A percentile compares a stretch with the other conserved stretches of the same genome.
Conservation (phyloP, 225 moss, liverwort and hornwort species). For the Asterella californica region DNA sequence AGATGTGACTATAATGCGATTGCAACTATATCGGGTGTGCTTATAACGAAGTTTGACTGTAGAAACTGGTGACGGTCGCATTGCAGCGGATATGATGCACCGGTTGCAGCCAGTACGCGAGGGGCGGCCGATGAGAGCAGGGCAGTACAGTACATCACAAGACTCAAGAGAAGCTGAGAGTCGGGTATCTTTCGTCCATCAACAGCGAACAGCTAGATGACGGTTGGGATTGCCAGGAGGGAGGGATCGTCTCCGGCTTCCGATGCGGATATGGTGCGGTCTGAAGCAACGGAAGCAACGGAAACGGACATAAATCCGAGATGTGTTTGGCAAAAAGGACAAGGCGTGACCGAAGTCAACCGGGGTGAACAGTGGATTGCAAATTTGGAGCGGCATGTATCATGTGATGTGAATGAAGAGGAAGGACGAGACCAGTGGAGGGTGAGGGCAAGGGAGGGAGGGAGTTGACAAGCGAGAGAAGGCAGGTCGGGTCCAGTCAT, state of each 20-base stretch:
- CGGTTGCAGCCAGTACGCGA: not conserved
- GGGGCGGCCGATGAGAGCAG: not conserved
- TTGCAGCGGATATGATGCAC: too few relatives aligned
- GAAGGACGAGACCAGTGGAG: too few relatives aligned
- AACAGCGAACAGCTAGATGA: conserved; percentile 2
- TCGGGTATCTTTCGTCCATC: not conserved
- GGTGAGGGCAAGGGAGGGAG: not conserved
- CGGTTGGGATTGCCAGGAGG: not conserved
- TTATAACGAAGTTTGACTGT: too few relatives aligned
- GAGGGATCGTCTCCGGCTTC: conserved; percentile 4
- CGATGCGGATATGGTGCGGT: conserved; percentile 8
- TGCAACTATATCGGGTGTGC: too few relatives aligned
- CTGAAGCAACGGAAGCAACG: not conserved
- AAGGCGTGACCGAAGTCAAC: conserved; percentile 11
- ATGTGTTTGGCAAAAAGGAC: not conserved
- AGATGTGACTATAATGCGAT: too few relatives aligned
- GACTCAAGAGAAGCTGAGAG: not conserved
- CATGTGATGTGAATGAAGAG: conserved; percentile 11
- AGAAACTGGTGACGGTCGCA: too few relatives aligned
- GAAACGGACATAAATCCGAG: not conserved
- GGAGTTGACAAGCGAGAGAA: conserved; percentile 2
- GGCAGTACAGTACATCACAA: not conserved
- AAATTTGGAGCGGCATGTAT: not conserved
- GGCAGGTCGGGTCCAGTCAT: not conserved
- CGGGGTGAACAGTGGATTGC: conserved; percentile 8